Evolutionary conservation across 2,329 filamentous ascomycete genomes (phyloP).

Genomic region (Triangularia verruculosa): DNA sequence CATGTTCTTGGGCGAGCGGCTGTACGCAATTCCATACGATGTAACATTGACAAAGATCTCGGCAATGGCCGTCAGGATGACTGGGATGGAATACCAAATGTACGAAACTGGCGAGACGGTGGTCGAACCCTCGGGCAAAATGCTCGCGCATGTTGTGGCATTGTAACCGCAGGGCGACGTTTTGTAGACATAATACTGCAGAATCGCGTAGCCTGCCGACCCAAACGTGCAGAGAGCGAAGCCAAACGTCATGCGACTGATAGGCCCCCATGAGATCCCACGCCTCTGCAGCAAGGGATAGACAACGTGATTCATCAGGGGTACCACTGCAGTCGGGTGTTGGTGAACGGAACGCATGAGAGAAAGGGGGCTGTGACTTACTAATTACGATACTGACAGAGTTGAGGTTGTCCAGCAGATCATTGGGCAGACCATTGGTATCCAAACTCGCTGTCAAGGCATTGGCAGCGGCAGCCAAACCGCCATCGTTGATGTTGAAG

Average conservation of each 20-base stretch:
- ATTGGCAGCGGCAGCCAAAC: slow-evolving; percentile 47
- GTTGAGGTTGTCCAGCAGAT: slow-evolving; percentile 48
- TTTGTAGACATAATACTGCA: slow-evolving; percentile 41
- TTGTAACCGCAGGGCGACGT: slow-evolving; percentile 39
- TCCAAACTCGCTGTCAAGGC: slow-evolving; percentile 46
- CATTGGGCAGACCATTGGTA: slow-evolving; percentile 48
- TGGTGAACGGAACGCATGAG: background rate
- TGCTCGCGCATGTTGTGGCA: slow-evolving; percentile 35
- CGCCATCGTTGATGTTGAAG: slow-evolving; percentile 45
- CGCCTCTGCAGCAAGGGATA: slow-evolving; percentile 42
- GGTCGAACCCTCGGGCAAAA: slow-evolving; percentile 27
- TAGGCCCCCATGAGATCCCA: slow-evolving; percentile 43
- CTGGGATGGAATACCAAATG: slow-evolving; percentile 54
- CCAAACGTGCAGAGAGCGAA: slow-evolving; percentile 47
- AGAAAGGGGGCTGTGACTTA: slow-evolving; percentile 13
- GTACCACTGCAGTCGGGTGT: slow-evolving; percentile 29
- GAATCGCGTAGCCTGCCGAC: slow-evolving; percentile 39
- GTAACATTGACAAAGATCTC: slow-evolving; percentile 50
- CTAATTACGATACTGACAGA: slow-evolving; percentile 44
- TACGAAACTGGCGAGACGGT: slow-evolving; percentile 42
- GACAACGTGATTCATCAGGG: slow-evolving; percentile 43
- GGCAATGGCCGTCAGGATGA: slow-evolving; percentile 47
- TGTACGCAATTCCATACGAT: slow-evolving; percentile 50
- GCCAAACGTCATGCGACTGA: slow-evolving; percentile 48
- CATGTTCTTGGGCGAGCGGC: slow-evolving; percentile 49